Evolutionary conservation across 176 grass and related monocot species (phyloP).

Genomic region (Bolboschoenus planiculmis): DNA sequence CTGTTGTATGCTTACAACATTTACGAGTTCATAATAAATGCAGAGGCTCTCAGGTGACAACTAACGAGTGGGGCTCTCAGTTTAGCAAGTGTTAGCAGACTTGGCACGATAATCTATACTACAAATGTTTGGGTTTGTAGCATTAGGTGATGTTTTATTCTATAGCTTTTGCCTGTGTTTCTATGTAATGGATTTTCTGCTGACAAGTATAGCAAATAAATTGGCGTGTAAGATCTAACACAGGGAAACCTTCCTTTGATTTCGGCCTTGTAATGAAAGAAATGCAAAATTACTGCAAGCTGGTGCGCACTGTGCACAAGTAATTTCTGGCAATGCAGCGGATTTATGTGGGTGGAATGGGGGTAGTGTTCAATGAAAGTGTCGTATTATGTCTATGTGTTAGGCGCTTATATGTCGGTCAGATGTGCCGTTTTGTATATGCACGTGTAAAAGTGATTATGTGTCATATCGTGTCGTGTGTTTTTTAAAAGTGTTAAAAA

Average conservation of each 20-base stretch:
- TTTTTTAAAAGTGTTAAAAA: no score
- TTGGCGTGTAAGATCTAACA: neutral
- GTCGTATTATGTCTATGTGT: no score
- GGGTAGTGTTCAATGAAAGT: no score
- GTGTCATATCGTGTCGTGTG: no score
- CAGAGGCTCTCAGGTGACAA: neutral
- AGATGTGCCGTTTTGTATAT: no score
- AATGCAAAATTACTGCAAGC: neutral
- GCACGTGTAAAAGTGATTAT: no score
- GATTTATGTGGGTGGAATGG: neutral
- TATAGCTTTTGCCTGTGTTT: neutral
- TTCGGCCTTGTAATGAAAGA: neutral
- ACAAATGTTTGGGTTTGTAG: neutral
- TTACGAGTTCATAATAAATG: neutral
- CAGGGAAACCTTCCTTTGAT: neutral
- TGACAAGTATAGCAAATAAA: neutral
- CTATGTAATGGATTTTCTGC: neutral
- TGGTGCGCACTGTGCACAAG: neutral
- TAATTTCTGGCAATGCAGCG: neutral
- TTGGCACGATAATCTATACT: neutral
- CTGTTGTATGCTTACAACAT: neutral
- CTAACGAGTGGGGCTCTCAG: neutral
- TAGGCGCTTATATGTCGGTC: no score
- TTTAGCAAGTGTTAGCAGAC: neutral
- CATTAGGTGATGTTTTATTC: neutral